Base-by-base conservation (phyloP, 2,329 filamentous ascomycete species). In the Fusarium brevicatenulatum region DNA sequence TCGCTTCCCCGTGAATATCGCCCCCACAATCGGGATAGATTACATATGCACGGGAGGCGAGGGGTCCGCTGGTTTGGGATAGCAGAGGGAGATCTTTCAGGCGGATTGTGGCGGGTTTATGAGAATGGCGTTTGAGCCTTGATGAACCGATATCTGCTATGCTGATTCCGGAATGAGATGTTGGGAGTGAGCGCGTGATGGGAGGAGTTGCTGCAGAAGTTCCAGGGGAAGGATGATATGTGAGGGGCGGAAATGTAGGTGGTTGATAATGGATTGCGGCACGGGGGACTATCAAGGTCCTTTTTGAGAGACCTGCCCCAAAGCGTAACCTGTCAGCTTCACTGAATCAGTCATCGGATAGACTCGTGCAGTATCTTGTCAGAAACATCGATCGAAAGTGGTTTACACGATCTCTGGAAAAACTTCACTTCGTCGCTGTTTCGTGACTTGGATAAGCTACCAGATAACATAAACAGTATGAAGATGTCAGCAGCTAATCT, bases 121-220 rank as follows among this genome's bases (percentile, higher is more conserved):
- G 44, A 39, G n/a, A 32, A 39, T 28, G 39, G 13, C 43, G 37
- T 23, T 50, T 56, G 28, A 13, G 46, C 53, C 53, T 67, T 52
- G 43, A 40, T 50, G 62, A 68, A 68, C 55, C 37, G 63, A 52
- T 68, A 12, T 19, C 25, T 23, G 16, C 49, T 49, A 58, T 42
- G 32, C 63, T 66, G 19, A 37, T 66, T 50, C 15, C 21, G 32
- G 50, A 47, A 66, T 43, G 32, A 43, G 42, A 30, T 36, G 21
- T 32, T 47, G 47, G 23, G 13, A 5, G 18, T 32, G 53, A 28
- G 2, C 49, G 63, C 23, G 44, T 68, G 63, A 68, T 68, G 25
- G 25, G 11, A 11, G 11, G 10, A 12, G 4, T 63, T 34, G 65
- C 16, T 47, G 54, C 63, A 68, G 37, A 68, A 68, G 65, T 49